Evolutionary conservation across 768 basidiomycete species (phyloP), one percentile per base, ranked within the genome.

Genomic region (Boletellus ananas): DNA sequence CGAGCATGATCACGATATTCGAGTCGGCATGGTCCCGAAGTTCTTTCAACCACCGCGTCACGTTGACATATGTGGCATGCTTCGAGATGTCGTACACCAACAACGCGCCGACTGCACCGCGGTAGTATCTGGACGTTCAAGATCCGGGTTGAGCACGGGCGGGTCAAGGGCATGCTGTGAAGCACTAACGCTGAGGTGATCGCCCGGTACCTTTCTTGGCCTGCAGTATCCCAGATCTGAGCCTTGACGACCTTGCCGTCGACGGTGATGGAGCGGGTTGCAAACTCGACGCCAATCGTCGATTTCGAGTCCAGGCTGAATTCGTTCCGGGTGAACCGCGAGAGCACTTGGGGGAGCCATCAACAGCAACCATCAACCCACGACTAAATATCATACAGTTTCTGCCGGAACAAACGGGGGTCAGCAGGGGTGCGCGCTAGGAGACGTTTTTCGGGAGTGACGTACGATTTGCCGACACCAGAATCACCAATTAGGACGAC

Each of bases 281-380:
- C 96, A 62, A 99, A 99, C 72, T 98, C 95, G 60, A 99, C 95
- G 47, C 96, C 95, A 69, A 99, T 98, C 20, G 96, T 99, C 54
- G 95, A 98, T 77, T 98, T 97, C 38, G 94, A 93, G 67, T 98
- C 96, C 59, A 95, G 80, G 77, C 94, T 96, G 84, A 99, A 99
- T 73, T 98, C 94, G 67, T 97, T 97, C 61, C 94, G 86, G 59
- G 96, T 99, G 83, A 99, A 99, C 66, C 96, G 93, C 74, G 94
- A 95, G 69, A 99, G 94, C 72, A 99, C 96, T 99, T 27, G 11
- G 6, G 0, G 21, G 14, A 27, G 29, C 13, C 35, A 44, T 63
- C 40, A 61, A 35, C 21, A 47, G 38, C 29, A 4, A 40, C 6
- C 14, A 20, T n/a, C 10, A 11, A 18, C 2, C 20, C 18, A 16